Conservation (phyloP, 78 protist genomes). For the Chrysochromulina parva region DNA sequence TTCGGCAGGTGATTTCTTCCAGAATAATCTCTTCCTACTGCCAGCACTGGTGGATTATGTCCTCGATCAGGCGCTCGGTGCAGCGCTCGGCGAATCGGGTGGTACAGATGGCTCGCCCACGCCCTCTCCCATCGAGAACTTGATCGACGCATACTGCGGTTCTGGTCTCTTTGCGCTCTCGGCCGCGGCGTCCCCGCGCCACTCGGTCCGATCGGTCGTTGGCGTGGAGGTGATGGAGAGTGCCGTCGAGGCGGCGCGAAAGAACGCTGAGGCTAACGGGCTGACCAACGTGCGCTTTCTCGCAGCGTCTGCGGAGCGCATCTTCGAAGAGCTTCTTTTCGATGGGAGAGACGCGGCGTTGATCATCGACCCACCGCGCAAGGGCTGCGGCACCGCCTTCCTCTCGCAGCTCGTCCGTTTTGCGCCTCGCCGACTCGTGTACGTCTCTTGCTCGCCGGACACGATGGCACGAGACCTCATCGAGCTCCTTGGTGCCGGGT, state of each 20-base stretch:
- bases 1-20: not conserved
- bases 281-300: not conserved
- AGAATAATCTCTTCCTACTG: not conserved
- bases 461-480: not conserved
- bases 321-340: not conserved
- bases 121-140: not conserved
- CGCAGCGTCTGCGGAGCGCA: not conserved
- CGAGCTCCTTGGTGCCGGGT: not conserved
- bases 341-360: not conserved
- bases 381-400: not conserved
- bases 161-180: constrained; percentile 2
- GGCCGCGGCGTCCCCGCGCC: not conserved
- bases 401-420: not conserved
- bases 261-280: not conserved
- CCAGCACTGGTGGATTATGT: not conserved
- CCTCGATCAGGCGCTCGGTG: not conserved
- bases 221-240: not conserved
- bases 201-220: not conserved
- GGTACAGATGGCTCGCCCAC: not conserved
- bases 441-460: not conserved
- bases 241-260: not conserved
- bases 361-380: not conserved
- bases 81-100: not conserved
- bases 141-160: constrained; percentile 21
- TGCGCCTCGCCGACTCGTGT: not conserved